Base-by-base conservation (phyloP, 495 filamentous ascomycete genomes). In the Tuber magnatum region DNA sequence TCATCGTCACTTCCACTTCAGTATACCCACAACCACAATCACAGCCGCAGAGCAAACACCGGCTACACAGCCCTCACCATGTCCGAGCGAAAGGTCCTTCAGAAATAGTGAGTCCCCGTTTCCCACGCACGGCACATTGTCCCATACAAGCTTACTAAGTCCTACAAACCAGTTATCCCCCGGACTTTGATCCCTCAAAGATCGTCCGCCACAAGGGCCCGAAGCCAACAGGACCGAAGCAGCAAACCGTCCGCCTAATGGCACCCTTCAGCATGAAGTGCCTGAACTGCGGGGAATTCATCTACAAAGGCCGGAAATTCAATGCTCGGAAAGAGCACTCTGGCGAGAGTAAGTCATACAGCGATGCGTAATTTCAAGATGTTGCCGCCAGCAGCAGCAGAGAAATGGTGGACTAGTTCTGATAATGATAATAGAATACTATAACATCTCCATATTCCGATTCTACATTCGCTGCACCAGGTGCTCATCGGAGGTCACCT, bases 261-360 rank as follows among this genome's bases (percentile, higher is more conserved):
- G 94, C 95, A 0, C 96, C 96, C 75, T 99, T 98, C 83, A 87
- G 90, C 40, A 97, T 99, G 92, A 93, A 92, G 84, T 98, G 96
- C 83, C 90, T 88, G 28, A 86, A 89, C 72, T 98, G 94, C 84
- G 94, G 93, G 82, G 94, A 97, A 86, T 97, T 92, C 87, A 97
- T 99, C 83, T 97, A 97, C 86, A 92, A 93, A 78, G 94, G 94
- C 1, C 90, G 94, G 70, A 98, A 97, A 81, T 98, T 97, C 88
- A 99, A 97, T 84, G 94, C 95, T 3, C 90, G 93, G 71, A 99
- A 99, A 79, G 93, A 97, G 81, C 97, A 91, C 12, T 93, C 92
- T 9, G 93, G 95, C 61, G 94, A 98, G 81, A 92, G 77, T 79
- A 61, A 79, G 72, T 35, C 28, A 35, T 12, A 46, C 28, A 61